These are phyloP conservation scores for Salix suchowensis DNA, from an alignment of 345 rosid species.

Conservation along the genomic window DNA sequence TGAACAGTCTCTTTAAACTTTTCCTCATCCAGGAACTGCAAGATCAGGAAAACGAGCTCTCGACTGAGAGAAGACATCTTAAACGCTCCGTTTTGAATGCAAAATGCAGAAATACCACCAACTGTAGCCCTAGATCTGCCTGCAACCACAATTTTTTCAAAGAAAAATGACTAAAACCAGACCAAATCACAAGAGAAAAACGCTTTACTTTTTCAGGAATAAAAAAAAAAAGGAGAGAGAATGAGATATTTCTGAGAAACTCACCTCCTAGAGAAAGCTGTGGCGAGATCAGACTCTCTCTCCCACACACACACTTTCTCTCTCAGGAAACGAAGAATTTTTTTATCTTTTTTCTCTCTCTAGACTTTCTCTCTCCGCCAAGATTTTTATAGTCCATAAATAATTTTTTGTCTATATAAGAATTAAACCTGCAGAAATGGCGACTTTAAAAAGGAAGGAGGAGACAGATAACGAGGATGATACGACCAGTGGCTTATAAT, in stretches of 20 bases:
- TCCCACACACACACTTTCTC: constrained; percentile 16
- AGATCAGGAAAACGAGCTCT: constrained; percentile 96
- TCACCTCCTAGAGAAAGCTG: constrained; percentile 27
- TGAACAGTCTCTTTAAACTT: constrained; percentile 99
- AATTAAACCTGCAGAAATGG: constrained; percentile 39
- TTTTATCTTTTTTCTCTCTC: constrained; percentile 7
- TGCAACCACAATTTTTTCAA: constrained; percentile 17
- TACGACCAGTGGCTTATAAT: fast-evolving
- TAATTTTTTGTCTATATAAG: constrained; percentile 10
- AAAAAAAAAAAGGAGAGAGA: constrained; percentile 21
- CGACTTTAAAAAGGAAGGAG: constrained; percentile 39
- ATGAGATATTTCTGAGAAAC: constrained; percentile 32
- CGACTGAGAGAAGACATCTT: constrained; percentile 95
- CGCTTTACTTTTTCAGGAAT: constrained; percentile 19
- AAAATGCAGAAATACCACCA: constrained; percentile 26
- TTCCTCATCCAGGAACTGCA: constrained; percentile 98
- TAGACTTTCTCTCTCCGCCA: constrained; percentile 16
- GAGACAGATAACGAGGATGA: constrained; percentile 46
- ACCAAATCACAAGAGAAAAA: not conserved
- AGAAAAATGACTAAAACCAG: not conserved
- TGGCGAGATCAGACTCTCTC: constrained; percentile 30
- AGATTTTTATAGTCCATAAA: constrained; percentile 18
- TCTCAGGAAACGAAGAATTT: constrained; percentile 14
- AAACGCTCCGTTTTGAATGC: constrained; percentile 32
- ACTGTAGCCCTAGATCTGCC: constrained; percentile 66